phyloP scores from a whole-genome alignment of 495 filamentous ascomycete genomes.

The Xylaria curta region DNA sequence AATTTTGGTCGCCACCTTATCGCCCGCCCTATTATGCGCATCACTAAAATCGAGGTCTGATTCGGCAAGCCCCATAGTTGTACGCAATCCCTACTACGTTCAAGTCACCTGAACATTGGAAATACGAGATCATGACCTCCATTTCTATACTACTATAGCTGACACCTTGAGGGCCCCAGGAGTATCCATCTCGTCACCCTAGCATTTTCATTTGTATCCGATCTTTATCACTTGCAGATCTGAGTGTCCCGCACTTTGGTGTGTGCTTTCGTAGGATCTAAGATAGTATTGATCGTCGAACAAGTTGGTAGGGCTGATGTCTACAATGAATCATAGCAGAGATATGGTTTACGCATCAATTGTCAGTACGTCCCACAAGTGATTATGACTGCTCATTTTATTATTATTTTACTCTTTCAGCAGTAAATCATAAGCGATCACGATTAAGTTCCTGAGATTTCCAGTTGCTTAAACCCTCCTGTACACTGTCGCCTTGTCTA shows the following conservation, averaged over 20 bases:
- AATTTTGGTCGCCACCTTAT: not conserved
- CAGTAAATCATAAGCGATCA: not conserved
- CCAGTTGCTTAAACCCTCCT: not conserved
- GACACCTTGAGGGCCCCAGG: not conserved
- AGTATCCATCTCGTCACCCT: not conserved
- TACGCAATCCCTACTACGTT: constrained; percentile 3
- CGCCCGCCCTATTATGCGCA: not conserved
- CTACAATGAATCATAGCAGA: not conserved
- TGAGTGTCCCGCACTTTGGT: not conserved
- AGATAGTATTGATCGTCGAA: not conserved
- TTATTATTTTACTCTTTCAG: not conserved
- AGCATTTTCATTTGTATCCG: not conserved
- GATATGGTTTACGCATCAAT: not conserved
- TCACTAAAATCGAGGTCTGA: not conserved
- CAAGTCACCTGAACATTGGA: constrained; percentile 4
- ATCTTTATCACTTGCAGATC: constrained; percentile 12
- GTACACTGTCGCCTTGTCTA: constrained; percentile 2
- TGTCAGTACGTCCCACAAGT: not conserved
- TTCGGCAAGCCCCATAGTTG: constrained; percentile 4
- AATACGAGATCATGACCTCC: not conserved
- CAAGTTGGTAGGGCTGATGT: not conserved
- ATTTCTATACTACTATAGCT: not conserved
- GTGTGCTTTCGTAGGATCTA: not conserved
- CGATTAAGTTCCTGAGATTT: not conserved
- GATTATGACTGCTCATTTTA: too few relatives aligned